Evolutionary conservation across 306 rosid species (phyloP), one percentile per base, ranked within the genome.

Genomic region (Castanospermum australe): DNA sequence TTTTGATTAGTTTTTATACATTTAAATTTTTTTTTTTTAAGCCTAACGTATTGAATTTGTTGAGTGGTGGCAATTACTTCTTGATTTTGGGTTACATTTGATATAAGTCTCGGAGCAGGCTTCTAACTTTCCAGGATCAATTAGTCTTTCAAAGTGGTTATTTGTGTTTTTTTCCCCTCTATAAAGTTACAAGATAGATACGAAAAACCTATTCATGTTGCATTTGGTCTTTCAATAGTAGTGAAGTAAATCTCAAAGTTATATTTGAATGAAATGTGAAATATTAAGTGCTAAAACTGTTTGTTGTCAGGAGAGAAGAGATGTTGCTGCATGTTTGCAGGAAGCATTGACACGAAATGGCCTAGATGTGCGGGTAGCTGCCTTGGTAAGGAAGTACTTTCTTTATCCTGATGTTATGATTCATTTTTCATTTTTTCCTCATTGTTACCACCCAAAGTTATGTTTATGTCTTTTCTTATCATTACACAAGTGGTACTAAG

Each of bases 281-380:
- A 8, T 71, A 41, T 33, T 39, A 51, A 69, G 78, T 48, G 18
- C 21, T 11, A 64, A 51, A 45, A 6, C 68, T 66, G 14, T 41
- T 68, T 56, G 81, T 82, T 89, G 81, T 52, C 90, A 94, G 98
- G 91, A 89, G 75, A 96, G 97, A 84, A 87, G 72, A 87, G 97
- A 94, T 88, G 89, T 89, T 82, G 87, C 85, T 3, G 94, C 75
- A 71, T 88, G 88, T 76, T 86, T 94, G 82, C 93, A 90, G 81
- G 87, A 92, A 81, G 96, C 97, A 24, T 70, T 92, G 76, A 45
- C 18, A 30, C 88, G 90, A 73, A 84, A 87, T 32, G 97, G 93
- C 78, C 85, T 94, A 54, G 88, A 90, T 84, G 86, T 92, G 88
- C 87, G 80, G 55, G 96, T 94, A 28, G 84, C 92, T 60, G 93